phyloP scores from a whole-genome alignment of 306 rosid species.

The Erythrophleum fordii region DNA sequence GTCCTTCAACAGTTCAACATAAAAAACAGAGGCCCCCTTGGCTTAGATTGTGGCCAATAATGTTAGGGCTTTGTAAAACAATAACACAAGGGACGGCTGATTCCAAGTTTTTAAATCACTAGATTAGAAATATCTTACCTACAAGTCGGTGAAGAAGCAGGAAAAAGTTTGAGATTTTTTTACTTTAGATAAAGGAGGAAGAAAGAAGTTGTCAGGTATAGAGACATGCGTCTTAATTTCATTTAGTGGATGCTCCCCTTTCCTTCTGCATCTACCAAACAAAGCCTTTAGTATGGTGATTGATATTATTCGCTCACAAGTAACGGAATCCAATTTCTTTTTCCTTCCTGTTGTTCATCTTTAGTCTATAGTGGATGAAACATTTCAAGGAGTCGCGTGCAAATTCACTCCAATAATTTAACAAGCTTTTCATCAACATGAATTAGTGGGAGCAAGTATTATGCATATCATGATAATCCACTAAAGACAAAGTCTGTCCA shows the following conservation, averaged over 20 bases:
- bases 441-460: neutral
- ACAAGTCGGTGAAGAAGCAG: neutral
- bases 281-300: neutral
- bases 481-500: constrained; percentile 4
- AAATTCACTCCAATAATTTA: neutral
- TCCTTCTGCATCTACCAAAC: constrained; percentile 1
- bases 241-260: neutral
- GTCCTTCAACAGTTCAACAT: neutral
- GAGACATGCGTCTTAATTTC: neutral
- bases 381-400: constrained; percentile 11
- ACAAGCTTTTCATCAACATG: neutral
- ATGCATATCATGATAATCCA: neutral
- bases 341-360: neutral
- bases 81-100: neutral
- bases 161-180: neutral
- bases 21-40: neutral
- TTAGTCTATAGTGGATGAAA: neutral
- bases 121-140: neutral
- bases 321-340: neutral
- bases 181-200: constrained; percentile 8
- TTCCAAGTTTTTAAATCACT: constrained; percentile 11
- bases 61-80: neutral
- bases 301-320: neutral
- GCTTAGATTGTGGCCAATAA: constrained; percentile 34
- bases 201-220: neutral